Conservation (phyloP, 768 basidiomycete genomes). For the Leccinum incarnatum region DNA sequence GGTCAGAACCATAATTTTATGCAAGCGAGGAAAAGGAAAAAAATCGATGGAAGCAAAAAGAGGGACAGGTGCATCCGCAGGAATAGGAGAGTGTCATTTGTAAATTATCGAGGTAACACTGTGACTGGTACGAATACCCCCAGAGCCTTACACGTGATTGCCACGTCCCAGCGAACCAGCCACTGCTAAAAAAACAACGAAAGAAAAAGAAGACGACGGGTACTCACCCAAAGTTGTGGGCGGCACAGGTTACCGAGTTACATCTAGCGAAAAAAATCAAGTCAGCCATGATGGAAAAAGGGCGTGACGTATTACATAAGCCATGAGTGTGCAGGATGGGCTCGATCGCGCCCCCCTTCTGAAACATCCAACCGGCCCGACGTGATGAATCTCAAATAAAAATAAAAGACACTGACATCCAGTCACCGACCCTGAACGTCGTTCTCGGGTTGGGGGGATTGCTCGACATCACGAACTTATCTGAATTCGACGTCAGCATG, state of each 20-base stretch:
- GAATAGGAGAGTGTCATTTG: slow-evolving; percentile 32
- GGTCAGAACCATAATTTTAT: slow-evolving; percentile 39
- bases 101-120: slow-evolving; percentile 23
- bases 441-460: slow-evolving; percentile 72
- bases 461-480: slow-evolving; percentile 57
- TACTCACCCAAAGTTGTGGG: slow-evolving; percentile 84
- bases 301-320: neutral
- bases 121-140: slow-evolving; percentile 17
- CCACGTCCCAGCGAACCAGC: neutral
- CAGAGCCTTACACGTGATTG: slow-evolving; percentile 3
- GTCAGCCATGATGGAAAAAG: slow-evolving; percentile 12
- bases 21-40: slow-evolving; percentile 11
- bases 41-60: slow-evolving; percentile 7
- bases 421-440: slow-evolving; percentile 67
- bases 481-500: neutral
- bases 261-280: slow-evolving; percentile 45
- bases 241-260: slow-evolving; percentile 63
- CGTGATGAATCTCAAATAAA: slow-evolving; percentile 18
- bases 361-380: slow-evolving; percentile 9
- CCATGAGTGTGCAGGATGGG: neutral
- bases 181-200: slow-evolving; percentile 4
- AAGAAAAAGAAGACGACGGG: slow-evolving; percentile 7
- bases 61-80: slow-evolving; percentile 1
- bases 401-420: slow-evolving; percentile 57
- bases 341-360: slow-evolving; percentile 18